Percentiles rank a stretch among this genome's conserved stretches.
These are phyloP conservation scores for Zalaria sp. DNA, from an alignment of 2,329 filamentous ascomycete species.

Conservation along the genomic window DNA sequence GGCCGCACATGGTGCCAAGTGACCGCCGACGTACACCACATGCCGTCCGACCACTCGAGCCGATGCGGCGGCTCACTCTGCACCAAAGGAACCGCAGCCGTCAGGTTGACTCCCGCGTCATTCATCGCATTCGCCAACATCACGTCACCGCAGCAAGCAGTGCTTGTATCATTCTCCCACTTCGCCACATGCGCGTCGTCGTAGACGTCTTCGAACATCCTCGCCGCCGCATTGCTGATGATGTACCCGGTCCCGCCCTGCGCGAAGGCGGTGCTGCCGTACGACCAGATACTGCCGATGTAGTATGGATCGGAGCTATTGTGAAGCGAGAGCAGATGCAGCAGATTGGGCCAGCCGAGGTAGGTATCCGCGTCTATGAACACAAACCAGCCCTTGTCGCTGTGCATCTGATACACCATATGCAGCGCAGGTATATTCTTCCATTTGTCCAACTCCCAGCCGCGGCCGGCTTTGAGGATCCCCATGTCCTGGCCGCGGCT, in stretches of 20 bases:
- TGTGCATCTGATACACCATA: constrained; percentile 32
- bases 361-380: constrained; percentile 39
- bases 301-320: constrained; percentile 26
- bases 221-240: constrained; percentile 8
- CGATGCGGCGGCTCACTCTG: constrained; percentile 9
- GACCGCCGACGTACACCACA: constrained; percentile 14
- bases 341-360: constrained; percentile 23
- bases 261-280: constrained; percentile 8
- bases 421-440: constrained; percentile 30
- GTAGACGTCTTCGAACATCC: constrained; percentile 5
- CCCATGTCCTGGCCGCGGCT: constrained; percentile 7
- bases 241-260: constrained; percentile 14
- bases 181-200: constrained; percentile 6
- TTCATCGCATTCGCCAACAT: constrained; percentile 12
- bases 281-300: constrained; percentile 29
- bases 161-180: constrained; percentile 10
- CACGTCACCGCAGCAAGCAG: constrained; percentile 13
- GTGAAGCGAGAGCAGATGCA: constrained; percentile 24
- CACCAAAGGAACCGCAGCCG: constrained; percentile 10
- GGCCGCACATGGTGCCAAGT: constrained; percentile 12
- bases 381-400: constrained; percentile 34
- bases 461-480: constrained; percentile 5
- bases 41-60: constrained; percentile 7
- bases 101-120: constrained; percentile 10
- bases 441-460: constrained; percentile 36